phyloP scores from a whole-genome alignment of 2,329 filamentous ascomycete genomes.

The Ophiostoma sp. region DNA sequence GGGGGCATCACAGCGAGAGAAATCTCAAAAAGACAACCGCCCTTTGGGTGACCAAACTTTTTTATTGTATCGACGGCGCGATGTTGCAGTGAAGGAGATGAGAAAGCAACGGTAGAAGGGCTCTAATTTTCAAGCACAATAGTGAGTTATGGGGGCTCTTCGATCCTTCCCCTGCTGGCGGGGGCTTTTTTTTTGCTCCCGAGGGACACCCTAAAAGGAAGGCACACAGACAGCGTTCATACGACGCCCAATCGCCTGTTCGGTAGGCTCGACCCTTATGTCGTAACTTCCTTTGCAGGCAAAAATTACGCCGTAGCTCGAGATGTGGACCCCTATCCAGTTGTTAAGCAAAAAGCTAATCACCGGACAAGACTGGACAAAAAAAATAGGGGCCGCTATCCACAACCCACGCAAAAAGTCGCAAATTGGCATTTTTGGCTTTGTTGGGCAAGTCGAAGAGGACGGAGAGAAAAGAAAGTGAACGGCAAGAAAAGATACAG shows the following conservation, averaged over 20 bases:
- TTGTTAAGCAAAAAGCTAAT: slow-evolving; percentile 5
- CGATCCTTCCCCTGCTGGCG: neutral
- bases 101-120: neutral
- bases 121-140: neutral
- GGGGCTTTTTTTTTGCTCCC: neutral
- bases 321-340: slow-evolving; percentile 5
- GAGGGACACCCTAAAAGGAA: neutral
- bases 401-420: neutral
- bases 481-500: neutral
- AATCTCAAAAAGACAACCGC: neutral
- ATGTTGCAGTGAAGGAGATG: slow-evolving; percentile 9
- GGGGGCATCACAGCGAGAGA: neutral
- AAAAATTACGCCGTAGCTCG: slow-evolving; percentile 6
- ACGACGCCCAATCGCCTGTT: neutral
- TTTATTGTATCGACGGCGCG: neutral
- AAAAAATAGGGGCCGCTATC: slow-evolving; percentile 1
- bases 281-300: neutral
- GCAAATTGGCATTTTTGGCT: slow-evolving; percentile 2
- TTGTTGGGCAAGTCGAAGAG: neutral
- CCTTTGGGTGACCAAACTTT: neutral
- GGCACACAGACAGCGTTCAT: slow-evolving; percentile 5
- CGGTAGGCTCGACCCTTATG: neutral
- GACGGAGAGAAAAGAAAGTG: neutral
- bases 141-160: neutral
- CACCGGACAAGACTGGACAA: slow-evolving; percentile 7